Conservation (phyloP, 768 basidiomycete genomes). For the Roridomyces roridus region DNA sequence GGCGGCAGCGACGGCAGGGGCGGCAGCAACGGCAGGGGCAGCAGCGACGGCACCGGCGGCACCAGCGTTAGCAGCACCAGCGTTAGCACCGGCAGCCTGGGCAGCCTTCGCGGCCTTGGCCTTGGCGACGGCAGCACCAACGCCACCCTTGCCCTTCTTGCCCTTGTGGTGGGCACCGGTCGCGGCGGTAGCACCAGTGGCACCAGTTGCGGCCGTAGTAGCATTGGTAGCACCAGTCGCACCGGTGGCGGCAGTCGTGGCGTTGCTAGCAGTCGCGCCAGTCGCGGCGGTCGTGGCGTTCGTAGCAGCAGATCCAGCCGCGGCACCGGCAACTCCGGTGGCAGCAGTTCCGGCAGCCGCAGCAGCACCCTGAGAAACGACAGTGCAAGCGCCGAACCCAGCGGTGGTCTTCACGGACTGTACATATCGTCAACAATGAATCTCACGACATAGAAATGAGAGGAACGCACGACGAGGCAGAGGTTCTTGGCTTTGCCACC, state of each 20-base stretch:
- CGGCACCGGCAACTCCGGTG: constrained; percentile 6
- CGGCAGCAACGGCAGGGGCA: neutral
- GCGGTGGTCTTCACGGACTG: constrained; percentile 50
- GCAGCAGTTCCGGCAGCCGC: neutral
- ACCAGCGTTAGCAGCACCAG: neutral
- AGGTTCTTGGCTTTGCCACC: constrained; percentile 51
- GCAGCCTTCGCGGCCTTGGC: too few species aligned
- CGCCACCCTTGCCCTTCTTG: neutral
- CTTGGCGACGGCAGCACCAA: neutral
- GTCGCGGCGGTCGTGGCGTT: constrained; percentile 15
- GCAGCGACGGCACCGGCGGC: neutral
- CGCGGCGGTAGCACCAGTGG: neutral
- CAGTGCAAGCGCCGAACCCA: constrained; percentile 46
- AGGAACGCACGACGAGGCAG: constrained; percentile 52
- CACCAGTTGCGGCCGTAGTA: neutral
- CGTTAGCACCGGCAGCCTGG: neutral
- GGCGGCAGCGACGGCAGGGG: neutral
- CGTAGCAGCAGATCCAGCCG: constrained; percentile 16
- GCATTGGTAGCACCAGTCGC: constrained; percentile 21
- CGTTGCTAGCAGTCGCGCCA: too few species aligned
- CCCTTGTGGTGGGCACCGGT: too few species aligned
- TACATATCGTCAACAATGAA: constrained; percentile 12
- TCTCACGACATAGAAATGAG: neutral
- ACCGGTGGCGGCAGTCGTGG: constrained; percentile 21
- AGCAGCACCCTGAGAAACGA: constrained; percentile 31